A percentile compares a stretch with the other conserved stretches of the same genome.
phyloP scores from a whole-genome alignment of 805 yeast species.

The Yarrowia hollandica region DNA sequence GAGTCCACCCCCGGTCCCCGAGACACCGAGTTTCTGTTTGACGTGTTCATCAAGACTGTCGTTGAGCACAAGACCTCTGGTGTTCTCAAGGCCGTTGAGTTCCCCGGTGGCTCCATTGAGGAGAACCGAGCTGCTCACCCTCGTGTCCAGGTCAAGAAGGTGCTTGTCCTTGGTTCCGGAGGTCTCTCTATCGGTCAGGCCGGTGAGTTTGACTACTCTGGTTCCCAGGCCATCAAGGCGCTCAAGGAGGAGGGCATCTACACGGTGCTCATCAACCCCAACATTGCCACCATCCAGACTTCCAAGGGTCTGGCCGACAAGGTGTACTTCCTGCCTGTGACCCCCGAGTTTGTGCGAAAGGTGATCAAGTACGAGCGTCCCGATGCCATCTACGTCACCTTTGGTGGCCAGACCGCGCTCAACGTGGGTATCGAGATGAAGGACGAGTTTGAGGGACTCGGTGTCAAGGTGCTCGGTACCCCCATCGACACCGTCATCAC shows the following conservation, averaged over 20 bases:
- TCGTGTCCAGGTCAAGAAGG: constrained; percentile 81
- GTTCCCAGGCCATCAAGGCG: constrained; percentile 98
- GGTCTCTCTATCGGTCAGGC: constrained; percentile 99
- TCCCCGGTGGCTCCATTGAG: constrained; percentile 84
- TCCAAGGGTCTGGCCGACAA: constrained; percentile 97
- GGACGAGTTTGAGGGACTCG: constrained; percentile 89
- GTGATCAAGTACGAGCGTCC: constrained; percentile 94
- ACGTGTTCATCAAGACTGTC: constrained; percentile 84
- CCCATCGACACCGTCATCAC: constrained; percentile 94
- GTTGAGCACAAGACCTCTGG: constrained; percentile 51
- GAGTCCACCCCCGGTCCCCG: constrained; percentile 99
- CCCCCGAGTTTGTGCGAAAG: constrained; percentile 92
- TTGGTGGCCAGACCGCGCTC: constrained; percentile 98
- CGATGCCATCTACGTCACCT: constrained; percentile 94
- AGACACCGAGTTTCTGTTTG: constrained; percentile 96
- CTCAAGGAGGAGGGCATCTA: constrained; percentile 96
- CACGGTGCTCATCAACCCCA: constrained; percentile 94
- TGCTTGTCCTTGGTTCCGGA: constrained; percentile 93
- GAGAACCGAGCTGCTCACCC: constrained; percentile 79
- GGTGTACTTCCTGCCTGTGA: constrained; percentile 97
- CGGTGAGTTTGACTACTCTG: constrained; percentile 98
- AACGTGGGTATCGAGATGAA: constrained; percentile 93
- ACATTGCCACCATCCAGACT: constrained; percentile 97
- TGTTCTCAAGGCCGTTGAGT: constrained; percentile 65
- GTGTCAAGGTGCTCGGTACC: constrained; percentile 95